phyloP scores from a whole-genome alignment of 2,329 filamentous ascomycete genomes.

The Colletotrichum paranaense region DNA sequence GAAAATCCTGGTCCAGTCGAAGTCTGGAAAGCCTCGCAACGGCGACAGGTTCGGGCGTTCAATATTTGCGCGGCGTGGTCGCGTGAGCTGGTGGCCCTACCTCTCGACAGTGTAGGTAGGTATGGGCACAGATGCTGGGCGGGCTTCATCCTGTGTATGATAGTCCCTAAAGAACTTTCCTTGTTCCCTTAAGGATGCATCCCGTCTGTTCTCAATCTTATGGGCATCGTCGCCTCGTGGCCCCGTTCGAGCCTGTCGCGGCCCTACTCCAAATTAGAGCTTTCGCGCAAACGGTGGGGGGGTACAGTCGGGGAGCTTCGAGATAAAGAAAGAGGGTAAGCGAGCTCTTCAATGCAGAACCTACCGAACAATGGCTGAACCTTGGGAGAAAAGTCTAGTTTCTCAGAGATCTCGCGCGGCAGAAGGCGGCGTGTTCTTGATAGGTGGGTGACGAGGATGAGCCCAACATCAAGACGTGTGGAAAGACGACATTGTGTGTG shows the following conservation, averaged over 20 bases:
- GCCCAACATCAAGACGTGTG: not conserved
- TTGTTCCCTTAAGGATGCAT: not conserved
- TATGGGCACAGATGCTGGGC: not conserved
- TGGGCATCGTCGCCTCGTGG: not conserved
- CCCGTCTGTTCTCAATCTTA: not conserved
- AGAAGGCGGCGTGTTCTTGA: too few relatives aligned
- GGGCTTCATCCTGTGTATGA: not conserved
- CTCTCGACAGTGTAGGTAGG: not conserved
- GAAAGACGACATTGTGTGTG: not conserved
- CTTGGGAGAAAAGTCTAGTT: not conserved
- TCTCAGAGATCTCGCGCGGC: too few relatives aligned
- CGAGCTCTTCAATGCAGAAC: constrained; percentile 18
- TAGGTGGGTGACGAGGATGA: too few relatives aligned
- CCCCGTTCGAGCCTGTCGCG: not conserved
- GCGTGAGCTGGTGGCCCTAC: not conserved
- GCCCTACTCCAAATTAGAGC: not conserved
- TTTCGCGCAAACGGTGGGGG: not conserved
- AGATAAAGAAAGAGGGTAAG: not conserved
- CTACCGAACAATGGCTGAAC: constrained; percentile 15
- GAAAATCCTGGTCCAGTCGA: not conserved
- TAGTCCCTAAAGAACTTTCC: not conserved
- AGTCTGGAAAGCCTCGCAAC: not conserved
- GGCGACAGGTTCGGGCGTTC: constrained; percentile 6
- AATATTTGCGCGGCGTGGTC: not conserved
- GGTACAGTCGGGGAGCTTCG: not conserved